These are phyloP conservation scores for Bipolaris sorokiniana DNA, from an alignment of 2,329 filamentous ascomycete species.

Conservation along the genomic window DNA sequence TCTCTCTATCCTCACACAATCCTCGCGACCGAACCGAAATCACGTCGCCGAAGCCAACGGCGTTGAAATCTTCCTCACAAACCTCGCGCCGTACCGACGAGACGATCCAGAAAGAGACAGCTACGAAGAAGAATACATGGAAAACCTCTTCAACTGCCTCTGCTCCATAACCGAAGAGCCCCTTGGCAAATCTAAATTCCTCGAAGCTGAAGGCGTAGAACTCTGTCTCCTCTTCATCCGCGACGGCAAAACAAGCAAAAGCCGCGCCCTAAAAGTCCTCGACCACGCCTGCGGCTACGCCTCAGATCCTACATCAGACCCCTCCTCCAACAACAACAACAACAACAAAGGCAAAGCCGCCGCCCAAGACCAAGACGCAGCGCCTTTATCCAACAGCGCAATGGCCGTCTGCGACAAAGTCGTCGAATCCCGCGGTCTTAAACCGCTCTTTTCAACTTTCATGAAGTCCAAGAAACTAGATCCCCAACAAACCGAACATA, in stretches of 20 bases:
- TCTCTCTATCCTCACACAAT: slow-evolving; percentile 84
- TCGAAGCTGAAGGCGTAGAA: slow-evolving; percentile 91
- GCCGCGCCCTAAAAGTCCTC: slow-evolving; percentile 77
- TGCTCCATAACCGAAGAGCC: slow-evolving; percentile 79
- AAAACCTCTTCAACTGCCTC: slow-evolving; percentile 88
- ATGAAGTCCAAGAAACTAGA: slow-evolving; percentile 68
- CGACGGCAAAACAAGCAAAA: slow-evolving; percentile 83
- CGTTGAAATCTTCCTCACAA: slow-evolving; percentile 79
- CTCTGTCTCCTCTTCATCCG: slow-evolving; percentile 89
- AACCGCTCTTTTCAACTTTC: slow-evolving; percentile 83
- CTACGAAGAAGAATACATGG: slow-evolving; percentile 92
- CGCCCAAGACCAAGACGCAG: slow-evolving; percentile 1
- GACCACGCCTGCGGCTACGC: slow-evolving; percentile 77
- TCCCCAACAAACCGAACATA: slow-evolving; percentile 72
- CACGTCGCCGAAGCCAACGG: slow-evolving; percentile 71
- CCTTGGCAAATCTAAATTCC: slow-evolving; percentile 77
- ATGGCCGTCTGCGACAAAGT: slow-evolving; percentile 73
- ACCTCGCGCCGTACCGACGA: slow-evolving; percentile 83
- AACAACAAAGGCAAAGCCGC: slow-evolving; percentile 30
- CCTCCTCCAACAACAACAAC: slow-evolving; percentile 13
- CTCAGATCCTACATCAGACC: slow-evolving; percentile 23
- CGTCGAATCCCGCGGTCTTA: slow-evolving; percentile 83
- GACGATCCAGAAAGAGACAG: slow-evolving; percentile 83
- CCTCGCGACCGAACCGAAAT: slow-evolving; percentile 68
- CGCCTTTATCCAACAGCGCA: slow-evolving; percentile 47